Evolutionary conservation across 305 asterid species (phyloP), one percentile per base, ranked within the genome.

Genomic region (Fraxinus platypoda): DNA sequence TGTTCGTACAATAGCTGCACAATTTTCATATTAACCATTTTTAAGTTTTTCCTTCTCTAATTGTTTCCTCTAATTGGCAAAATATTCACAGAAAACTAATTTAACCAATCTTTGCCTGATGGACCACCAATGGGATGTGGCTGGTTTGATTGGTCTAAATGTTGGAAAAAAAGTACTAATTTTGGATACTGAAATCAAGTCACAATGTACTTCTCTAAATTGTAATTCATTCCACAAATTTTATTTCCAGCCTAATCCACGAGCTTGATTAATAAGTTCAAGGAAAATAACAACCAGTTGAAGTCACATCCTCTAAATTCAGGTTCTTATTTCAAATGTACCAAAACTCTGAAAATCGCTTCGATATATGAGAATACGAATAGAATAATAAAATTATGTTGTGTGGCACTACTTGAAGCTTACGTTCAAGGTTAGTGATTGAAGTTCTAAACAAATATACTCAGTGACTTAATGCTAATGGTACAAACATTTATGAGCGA

Each of bases 91-190:
- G 81, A 28, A 70, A 68, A 84, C 64, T 79, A 54, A 81, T 25
- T 73, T 71, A 84, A 38, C 34, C 74, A 13, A 77, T 54, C 46
- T 57, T 62, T 25, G 76, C 78, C 13, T 46, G 62, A 31, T 82
- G 88, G 88, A 85, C 86, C 86, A 82, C 86, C 43, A 38, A 54
- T 49, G 23, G 82, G 83, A 85, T 76, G 80, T 82, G 86, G 80
- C 59, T 79, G 85, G 88, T 38, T 57, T 62, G 35, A 79, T 82
- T 68, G 77, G 71, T 79, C 84, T 77, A 6, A 82, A 82, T 75
- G 54, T 23, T 57, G 26, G 28, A 0, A 6, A 57, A 52, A 5
- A 57, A 43, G 25, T 21, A n/a, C 28, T n/a, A 8, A 17, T 57
- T 49, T 49, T 49, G 59, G 68, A 57, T 57, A 57, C 3, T 7